Base-by-base conservation (phyloP, 495 filamentous ascomycete species). In the Arthonia radiata region DNA sequence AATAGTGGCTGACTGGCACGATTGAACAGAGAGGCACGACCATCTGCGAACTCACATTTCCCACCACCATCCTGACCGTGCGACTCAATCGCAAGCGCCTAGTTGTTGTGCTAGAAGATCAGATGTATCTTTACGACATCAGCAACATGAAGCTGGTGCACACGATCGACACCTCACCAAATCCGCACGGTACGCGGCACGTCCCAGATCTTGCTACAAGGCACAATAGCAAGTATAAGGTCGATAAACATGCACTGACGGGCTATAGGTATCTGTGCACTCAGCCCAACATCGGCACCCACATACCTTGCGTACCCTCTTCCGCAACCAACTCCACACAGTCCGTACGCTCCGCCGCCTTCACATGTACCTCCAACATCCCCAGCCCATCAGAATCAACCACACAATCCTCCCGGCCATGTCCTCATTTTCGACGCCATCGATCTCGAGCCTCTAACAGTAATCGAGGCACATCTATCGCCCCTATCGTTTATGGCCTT, bases 21-120 rank as follows among this genome's bases (percentile, higher is more conserved):
- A 28, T 21, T 25, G 14, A 14, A 40, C 43, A 89, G 79, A 66
- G 83, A 28, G 71, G 76, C 40, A 90, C 86, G 19, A 81, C 83
- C 35, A 94, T 97, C 48, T 94, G 89, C 67, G 86, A 97, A 47
- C 71, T 97, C 38, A 97, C 81, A 11, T 97, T 93, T 42, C 86
- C 83, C 1, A 83, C 81, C 13, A 79, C 79, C 5, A 77, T 97
- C 9, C 61, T 97, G 9, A 79, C 86, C 10, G 78, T 94, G 16
- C 70, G 80, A 38, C 53, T 97, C 39, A 94, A 94, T 44, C 67
- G 89, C 21, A 94, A 93, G 47, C 65, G 86, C 12, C 64, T 97
- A 8, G 78, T 81, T 16, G 81, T 94, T 6, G 70, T 94, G 2
- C 56, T 94, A 21, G 86, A 94, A 42, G 77, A 90, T 31, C 71